Evolutionary conservation across 2,329 filamentous ascomycete species (phyloP).

Genomic region (Eutypa lata): DNA sequence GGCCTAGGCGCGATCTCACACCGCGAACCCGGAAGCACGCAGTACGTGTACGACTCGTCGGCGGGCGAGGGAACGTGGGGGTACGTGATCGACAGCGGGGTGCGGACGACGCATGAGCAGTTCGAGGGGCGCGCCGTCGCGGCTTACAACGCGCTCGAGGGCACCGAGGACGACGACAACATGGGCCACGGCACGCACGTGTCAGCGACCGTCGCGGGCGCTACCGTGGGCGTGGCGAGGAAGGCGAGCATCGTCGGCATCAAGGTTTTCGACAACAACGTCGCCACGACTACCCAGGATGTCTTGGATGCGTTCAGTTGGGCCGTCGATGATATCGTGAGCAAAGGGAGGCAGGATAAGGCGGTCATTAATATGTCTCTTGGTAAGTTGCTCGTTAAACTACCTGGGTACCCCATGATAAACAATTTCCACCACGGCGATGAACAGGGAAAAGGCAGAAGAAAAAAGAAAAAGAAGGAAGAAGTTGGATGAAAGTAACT

Average conservation of each 20-base stretch:
- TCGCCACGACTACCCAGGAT: neutral
- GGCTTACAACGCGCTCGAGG: constrained; percentile 24
- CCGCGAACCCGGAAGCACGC: constrained; percentile 26
- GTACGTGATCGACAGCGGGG: constrained; percentile 55
- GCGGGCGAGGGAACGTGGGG: constrained; percentile 41
- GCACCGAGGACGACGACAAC: constrained; percentile 28
- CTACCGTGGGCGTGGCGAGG: neutral
- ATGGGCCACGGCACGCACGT: constrained; percentile 46
- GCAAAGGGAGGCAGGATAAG: neutral
- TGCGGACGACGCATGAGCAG: constrained; percentile 41
- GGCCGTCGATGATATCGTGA: neutral
- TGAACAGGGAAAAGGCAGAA: too few species aligned
- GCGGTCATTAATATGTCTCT: neutral
- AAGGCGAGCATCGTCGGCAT: neutral
- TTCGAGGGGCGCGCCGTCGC: constrained; percentile 39
- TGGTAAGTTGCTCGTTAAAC: neutral
- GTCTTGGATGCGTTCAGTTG: neutral
- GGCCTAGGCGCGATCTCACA: constrained; percentile 46
- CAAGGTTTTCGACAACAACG: neutral
- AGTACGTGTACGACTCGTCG: constrained; percentile 39
- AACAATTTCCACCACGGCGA: neutral
- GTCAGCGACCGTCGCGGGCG: constrained; percentile 41
- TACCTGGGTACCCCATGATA: too few species aligned
- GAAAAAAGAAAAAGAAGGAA: too few species aligned
- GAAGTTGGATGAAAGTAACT: too few species aligned